Base-by-base conservation (phyloP, 1,284 basidiomycete species). In the Lentinula novae-zelandiae region DNA sequence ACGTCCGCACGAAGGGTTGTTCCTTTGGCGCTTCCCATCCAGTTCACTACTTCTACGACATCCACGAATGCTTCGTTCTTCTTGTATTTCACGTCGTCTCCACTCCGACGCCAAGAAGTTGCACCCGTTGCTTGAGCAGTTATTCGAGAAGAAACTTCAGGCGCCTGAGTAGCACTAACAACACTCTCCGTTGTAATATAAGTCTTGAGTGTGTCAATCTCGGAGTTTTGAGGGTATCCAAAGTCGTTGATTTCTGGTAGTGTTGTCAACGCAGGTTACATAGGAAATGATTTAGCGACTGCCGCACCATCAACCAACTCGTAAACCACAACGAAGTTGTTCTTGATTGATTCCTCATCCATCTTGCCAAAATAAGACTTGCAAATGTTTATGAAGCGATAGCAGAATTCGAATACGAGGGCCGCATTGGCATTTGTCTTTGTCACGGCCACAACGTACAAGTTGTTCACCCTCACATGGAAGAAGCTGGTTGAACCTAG, bases 21-120 rank as follows among this genome's bases (percentile, higher is more conserved):
- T 15, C 95, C 96, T 95, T 95, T 96, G 27, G 93, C 92, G 76
- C 93, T 96, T 95, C 98, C 97, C 68, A 95, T 88, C 58, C 98
- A 74, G 71, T 99, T 98, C 64, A 99, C 92, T 8, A 86, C 95
- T 79, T 99, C 96, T 50, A 99, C 90, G 5, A 98, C 96, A 72
- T 98, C 96, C 8, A 98, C 95, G 68, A 98, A 98, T 0, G 95
- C 96, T 72, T 98, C 96, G 69, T 98, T 98, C 82, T 98, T 98
- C 76, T 96, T 88, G 76, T 98, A 98, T 73, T 96, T 96, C 70
- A 98, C 95, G 72, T 98, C 96, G 40, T 56, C 54, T 44, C 54
- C 54, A 5, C 86, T 89, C 61, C 96, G 80, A 58, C 96, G 80
- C 96, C 96, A 98, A 69, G 90, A 96, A 27, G 92, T 97, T 31